Percentiles rank a stretch among this genome's conserved stretches.
Evolutionary conservation across 805 yeast species (phyloP).

Genomic region (Candida pini): DNA sequence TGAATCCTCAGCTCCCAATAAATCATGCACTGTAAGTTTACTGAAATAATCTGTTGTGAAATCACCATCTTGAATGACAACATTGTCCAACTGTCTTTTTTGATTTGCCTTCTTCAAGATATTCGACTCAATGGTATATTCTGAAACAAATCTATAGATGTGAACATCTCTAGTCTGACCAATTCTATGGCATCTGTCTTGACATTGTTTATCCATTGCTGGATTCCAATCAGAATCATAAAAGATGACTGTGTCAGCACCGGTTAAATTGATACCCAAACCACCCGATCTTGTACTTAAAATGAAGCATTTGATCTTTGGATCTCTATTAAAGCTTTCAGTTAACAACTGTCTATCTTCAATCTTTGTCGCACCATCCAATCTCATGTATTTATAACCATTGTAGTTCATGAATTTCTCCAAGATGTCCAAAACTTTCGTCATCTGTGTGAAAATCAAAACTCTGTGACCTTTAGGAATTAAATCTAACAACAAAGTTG

Average conservation of each 20-base stretch:
- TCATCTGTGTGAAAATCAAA: conserved; percentile 95
- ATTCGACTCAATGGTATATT: conserved; percentile 92
- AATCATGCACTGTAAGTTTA: conserved; percentile 77
- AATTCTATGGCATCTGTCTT: conserved; percentile 97
- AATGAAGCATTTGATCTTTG: conserved; percentile 83
- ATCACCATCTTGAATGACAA: conserved; percentile 95
- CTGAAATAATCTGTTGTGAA: conserved; percentile 96
- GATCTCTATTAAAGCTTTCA: conserved; percentile 84
- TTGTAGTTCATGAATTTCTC: conserved; percentile 92
- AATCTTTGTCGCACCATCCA: conserved; percentile 96
- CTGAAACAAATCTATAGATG: conserved; percentile 92
- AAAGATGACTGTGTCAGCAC: conserved; percentile 97
- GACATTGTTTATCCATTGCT: conserved; percentile 99
- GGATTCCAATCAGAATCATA: conserved; percentile 99
- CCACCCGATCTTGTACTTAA: conserved; percentile 97
- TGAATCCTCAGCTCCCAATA: conserved; percentile 58
- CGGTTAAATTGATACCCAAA: conserved; percentile 92
- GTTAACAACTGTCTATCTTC: conserved; percentile 95
- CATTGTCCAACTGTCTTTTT: conserved; percentile 87
- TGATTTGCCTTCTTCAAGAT: conserved; percentile 92
- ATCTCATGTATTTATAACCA: conserved; percentile 89
- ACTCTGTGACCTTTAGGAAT: conserved; percentile 90
- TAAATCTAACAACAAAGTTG: conserved; percentile 66
- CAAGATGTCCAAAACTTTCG: conserved; percentile 86
- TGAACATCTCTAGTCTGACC: conserved; percentile 98